Evolutionary conservation across 1,139 yeast genomes (phyloP).

Genomic region (Protomyces inouyei): DNA sequence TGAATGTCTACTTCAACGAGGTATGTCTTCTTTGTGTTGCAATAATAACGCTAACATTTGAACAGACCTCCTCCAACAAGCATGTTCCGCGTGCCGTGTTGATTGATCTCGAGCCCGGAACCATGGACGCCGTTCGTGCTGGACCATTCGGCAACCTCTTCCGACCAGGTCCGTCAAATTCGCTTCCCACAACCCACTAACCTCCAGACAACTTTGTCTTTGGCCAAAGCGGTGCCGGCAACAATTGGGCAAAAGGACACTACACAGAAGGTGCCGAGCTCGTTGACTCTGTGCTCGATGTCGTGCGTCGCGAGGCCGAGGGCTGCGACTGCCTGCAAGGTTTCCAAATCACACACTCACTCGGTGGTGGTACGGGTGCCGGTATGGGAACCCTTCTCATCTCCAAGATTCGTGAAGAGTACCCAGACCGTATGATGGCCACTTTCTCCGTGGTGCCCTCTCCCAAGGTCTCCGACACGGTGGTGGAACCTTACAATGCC

Average conservation of each 20-base stretch:
- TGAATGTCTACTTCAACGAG: slow-evolving; percentile 37
- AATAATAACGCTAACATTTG: too few species aligned
- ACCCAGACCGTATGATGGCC: slow-evolving; percentile 47
- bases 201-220: slow-evolving; percentile 39
- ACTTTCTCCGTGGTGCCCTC: slow-evolving; percentile 48
- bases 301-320: slow-evolving; percentile 47
- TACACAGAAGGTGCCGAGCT: slow-evolving; percentile 49
- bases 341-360: slow-evolving; percentile 48
- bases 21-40: slow-evolving; percentile 11
- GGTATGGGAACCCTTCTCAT: slow-evolving; percentile 47
- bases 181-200: neutral
- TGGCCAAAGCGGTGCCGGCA: slow-evolving; percentile 48
- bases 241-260: slow-evolving; percentile 49
- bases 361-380: slow-evolving; percentile 49
- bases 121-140: slow-evolving; percentile 45
- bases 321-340: slow-evolving; percentile 46
- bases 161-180: slow-evolving; percentile 42
- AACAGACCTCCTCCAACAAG: slow-evolving; percentile 34
- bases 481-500: slow-evolving; percentile 47
- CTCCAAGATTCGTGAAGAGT: slow-evolving; percentile 45
- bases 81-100: slow-evolving; percentile 49
- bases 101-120: slow-evolving; percentile 48
- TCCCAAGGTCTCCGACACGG: slow-evolving; percentile 47
- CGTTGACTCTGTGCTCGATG: slow-evolving; percentile 47
- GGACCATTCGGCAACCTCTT: slow-evolving; percentile 45